Percentiles rank a stretch among this genome's conserved stretches.
These are phyloP conservation scores for Neonectria neomacrospora DNA, from an alignment of 2,329 filamentous ascomycete species.

Conservation along the genomic window DNA sequence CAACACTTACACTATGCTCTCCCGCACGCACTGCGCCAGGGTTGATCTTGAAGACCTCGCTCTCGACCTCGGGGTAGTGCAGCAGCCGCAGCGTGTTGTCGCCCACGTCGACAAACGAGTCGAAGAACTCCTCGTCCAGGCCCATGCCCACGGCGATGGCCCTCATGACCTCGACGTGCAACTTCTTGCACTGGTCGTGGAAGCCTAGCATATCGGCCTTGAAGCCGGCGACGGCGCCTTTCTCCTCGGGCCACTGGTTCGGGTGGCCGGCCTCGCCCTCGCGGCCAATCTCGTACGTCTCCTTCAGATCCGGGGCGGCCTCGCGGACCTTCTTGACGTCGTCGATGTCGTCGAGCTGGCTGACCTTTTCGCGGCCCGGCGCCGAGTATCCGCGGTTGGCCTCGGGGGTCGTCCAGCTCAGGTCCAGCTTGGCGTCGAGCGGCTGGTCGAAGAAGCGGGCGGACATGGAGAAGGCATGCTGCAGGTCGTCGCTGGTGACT, in stretches of 20 bases:
- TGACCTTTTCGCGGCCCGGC: constrained; percentile 77
- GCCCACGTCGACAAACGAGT: constrained; percentile 74
- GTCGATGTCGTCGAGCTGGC: constrained; percentile 61
- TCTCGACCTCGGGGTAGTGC: constrained; percentile 78
- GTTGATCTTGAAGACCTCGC: constrained; percentile 72
- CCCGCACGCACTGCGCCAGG: constrained; percentile 80
- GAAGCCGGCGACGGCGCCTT: constrained; percentile 62
- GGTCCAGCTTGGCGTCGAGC: constrained; percentile 68
- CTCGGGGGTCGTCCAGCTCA: constrained; percentile 77
- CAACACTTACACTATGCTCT: constrained; percentile 70
- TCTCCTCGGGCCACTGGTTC: constrained; percentile 78
- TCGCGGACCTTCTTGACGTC: constrained; percentile 69
- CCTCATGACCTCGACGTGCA: constrained; percentile 84
- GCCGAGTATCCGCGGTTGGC: constrained; percentile 80
- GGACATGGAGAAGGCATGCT: constrained; percentile 73
- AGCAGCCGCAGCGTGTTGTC: constrained; percentile 79
- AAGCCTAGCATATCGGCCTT: constrained; percentile 79
- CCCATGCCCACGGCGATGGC: constrained; percentile 87
- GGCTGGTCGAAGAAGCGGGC: constrained; percentile 77
- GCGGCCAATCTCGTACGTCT: constrained; percentile 72
- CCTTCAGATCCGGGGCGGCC: constrained; percentile 72
- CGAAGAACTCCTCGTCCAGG: constrained; percentile 78
- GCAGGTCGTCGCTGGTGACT: constrained; percentile 69
- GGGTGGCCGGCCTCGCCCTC: constrained; percentile 69
- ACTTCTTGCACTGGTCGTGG: constrained; percentile 75